Evolutionary conservation across 176 grass and related monocot genomes (phyloP), one percentile per base, ranked within the genome.

Genomic region (Musa beccarii): DNA sequence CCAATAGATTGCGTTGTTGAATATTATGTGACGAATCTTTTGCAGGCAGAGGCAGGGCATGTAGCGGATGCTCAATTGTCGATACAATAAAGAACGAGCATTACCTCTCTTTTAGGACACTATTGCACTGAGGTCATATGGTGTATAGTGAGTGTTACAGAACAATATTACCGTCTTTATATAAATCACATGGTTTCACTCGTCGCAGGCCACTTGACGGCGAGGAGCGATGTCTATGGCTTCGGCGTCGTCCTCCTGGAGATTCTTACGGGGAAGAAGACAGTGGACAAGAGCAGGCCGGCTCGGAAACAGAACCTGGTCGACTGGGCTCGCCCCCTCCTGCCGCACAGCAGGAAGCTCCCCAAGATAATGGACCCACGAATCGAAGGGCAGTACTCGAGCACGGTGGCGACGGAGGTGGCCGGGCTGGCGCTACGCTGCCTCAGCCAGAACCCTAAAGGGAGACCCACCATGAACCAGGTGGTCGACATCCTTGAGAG

Each of bases 211-310:
- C 72, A 74, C 25, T 56, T 74, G 20, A 74, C 72, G 26, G 72
- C 72, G 3, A 54, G 72, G 52, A 74, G 72, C 9, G 72, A 74
- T 74, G 72, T 74, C 0, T 74, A 74, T 19, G 72, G 72, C 56
- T 74, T 74, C 34, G 72, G 72, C 1, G 72, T 74, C 25, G 72
- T 74, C 23, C 72, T 74, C 72, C 72, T 74, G 54, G 71, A 73
- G 71, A 26, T 73, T 51, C 71, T 73, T 26, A 52, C 55, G 16
- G 71, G 71, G 25, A 73, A 10, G 55, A 53, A 54, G 24, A 52
- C 52, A 73, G 51, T 73, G 71, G 71, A 73, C 12, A 73, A 53
- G 52, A 73, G 20, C 15, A 24, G 71, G 19, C 49, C 71, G 25
- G 20, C 22, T 55, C 71, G 71, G 55, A 52, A 73, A 21, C 49